A percentile compares a stretch with the other conserved stretches of the same genome.
Evolutionary conservation across 2,329 filamentous ascomycete genomes (phyloP).

Genomic region (Coniochaeta sp.): DNA sequence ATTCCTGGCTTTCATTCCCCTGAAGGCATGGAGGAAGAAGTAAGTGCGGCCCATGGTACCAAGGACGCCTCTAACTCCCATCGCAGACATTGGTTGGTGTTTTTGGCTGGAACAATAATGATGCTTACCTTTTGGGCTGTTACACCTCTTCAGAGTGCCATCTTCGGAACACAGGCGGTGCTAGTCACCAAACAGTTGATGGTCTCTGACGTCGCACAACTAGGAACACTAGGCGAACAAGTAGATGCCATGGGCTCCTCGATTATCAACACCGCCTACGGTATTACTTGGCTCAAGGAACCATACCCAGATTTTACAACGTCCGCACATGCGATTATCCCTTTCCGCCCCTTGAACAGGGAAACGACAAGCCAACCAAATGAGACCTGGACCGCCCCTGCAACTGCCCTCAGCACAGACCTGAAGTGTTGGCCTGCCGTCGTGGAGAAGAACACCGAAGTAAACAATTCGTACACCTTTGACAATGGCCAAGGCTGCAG

Average conservation of each 20-base stretch:
- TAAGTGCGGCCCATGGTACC: constrained; percentile 28
- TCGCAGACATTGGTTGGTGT: constrained; percentile 44
- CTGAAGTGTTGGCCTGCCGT: constrained; percentile 29
- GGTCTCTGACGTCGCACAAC: constrained; percentile 6
- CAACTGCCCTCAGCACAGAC: constrained; percentile 26
- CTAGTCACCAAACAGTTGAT: constrained; percentile 4
- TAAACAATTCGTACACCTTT: constrained; percentile 5
- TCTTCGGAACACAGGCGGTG: constrained; percentile 36
- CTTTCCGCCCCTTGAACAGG: constrained; percentile 25
- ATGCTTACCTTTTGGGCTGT: constrained; percentile 47
- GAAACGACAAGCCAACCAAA: background rate
- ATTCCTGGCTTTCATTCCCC: constrained; percentile 25
- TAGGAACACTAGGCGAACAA: constrained; percentile 18
- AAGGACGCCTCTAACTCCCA: background rate
- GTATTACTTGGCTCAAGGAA: constrained; percentile 38
- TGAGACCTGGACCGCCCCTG: constrained; percentile 20
- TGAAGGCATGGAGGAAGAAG: constrained; percentile 24
- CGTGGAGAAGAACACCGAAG: background rate
- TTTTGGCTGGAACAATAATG: constrained; percentile 37
- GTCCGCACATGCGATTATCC: constrained; percentile 30
- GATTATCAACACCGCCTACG: constrained; percentile 37
- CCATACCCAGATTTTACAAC: constrained; percentile 35
- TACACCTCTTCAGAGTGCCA: constrained; percentile 47
- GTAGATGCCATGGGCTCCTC: constrained; percentile 18
- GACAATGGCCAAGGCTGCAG: constrained; percentile 31